A percentile compares a stretch with the other conserved stretches of the same genome.
Conservation (phyloP, 208 protist species). For the Leishmania tropica region DNA sequence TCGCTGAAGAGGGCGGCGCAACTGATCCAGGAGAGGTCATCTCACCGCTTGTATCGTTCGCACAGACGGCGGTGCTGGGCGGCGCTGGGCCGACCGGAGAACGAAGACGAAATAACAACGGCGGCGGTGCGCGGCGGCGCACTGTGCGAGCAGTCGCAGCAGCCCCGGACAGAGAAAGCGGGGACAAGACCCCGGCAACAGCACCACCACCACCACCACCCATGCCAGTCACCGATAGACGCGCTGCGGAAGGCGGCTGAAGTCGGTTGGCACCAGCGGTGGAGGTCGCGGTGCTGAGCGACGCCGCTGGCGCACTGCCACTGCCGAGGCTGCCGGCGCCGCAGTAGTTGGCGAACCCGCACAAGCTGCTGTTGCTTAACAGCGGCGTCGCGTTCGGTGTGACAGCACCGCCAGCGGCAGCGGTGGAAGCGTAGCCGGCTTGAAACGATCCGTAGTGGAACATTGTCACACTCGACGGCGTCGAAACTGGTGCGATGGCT, state of each 20-base stretch:
- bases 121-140: constrained; percentile 15
- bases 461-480: background rate
- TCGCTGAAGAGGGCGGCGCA: constrained; percentile 2
- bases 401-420: background rate
- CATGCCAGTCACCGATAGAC: background rate
- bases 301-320: background rate
- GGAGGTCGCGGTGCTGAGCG: background rate
- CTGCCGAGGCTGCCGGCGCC: background rate
- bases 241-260: constrained; percentile 1
- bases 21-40: constrained; percentile 5
- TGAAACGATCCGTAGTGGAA: background rate
- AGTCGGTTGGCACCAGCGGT: background rate
- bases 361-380: constrained; percentile 1
- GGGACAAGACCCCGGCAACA: background rate
- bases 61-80: background rate
- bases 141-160: background rate
- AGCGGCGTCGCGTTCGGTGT: background rate
- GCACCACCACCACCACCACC: background rate
- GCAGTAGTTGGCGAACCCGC: constrained; percentile 2
- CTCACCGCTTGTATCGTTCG: background rate
- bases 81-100: constrained; percentile 2
- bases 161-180: background rate
- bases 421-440: background rate
- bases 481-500: background rate
- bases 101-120: constrained; percentile 12